These are phyloP conservation scores for Solanum pimpinellifolium DNA, from an alignment of 257 asterid species.

Conservation along the genomic window DNA sequence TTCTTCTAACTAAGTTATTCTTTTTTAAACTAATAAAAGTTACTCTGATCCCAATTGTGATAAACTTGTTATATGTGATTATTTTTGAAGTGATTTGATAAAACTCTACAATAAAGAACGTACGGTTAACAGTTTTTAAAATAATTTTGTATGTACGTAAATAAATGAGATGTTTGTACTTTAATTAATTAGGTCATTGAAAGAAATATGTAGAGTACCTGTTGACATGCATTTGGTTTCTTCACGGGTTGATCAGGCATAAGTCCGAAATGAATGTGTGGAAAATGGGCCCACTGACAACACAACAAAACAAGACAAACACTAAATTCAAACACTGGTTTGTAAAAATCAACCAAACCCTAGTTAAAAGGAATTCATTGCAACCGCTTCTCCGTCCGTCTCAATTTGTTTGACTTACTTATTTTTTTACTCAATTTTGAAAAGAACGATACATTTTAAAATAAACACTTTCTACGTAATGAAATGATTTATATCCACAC, in stretches of 20 bases:
- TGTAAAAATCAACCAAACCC: not conserved
- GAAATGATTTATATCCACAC: too few relatives aligned
- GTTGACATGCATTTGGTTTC: constrained; percentile 83
- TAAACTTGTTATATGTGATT: not conserved
- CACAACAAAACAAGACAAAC: constrained; percentile 11
- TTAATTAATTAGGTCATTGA: not conserved
- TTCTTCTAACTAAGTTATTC: too few relatives aligned
- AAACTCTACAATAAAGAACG: not conserved
- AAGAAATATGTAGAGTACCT: constrained; percentile 43
- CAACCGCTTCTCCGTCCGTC: too few relatives aligned
- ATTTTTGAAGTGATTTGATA: not conserved
- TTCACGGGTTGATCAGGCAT: constrained; percentile 99
- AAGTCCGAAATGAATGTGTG: constrained; percentile 98
- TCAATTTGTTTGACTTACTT: too few relatives aligned
- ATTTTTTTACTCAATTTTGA: fast-evolving
- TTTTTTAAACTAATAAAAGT: too few relatives aligned
- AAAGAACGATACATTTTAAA: too few relatives aligned
- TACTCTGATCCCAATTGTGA: not conserved
- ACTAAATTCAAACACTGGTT: not conserved
- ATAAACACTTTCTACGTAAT: too few relatives aligned
- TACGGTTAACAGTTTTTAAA: not conserved
- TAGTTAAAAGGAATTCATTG: not conserved
- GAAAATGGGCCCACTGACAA: constrained; percentile 96
- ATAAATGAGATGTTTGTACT: not conserved
- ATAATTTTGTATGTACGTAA: not conserved